Conservation (phyloP, 2,329 filamentous ascomycete species). For the Colletotrichum eremochloae region DNA sequence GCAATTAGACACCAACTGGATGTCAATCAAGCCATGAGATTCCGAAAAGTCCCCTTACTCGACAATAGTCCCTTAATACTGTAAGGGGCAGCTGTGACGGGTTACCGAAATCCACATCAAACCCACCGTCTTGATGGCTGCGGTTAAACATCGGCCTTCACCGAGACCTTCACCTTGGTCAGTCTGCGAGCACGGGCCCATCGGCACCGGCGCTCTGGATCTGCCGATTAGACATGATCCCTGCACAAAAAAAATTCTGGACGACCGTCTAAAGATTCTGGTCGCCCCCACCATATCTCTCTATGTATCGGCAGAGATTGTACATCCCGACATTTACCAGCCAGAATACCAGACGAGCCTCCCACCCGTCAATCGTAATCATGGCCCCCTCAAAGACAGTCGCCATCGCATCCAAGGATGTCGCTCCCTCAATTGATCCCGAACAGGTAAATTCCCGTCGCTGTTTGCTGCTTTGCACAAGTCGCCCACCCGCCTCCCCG, state of each 20-base stretch:
- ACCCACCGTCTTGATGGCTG: not conserved
- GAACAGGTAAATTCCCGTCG: slow-evolving; percentile 53
- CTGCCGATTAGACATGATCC: slow-evolving; percentile 37
- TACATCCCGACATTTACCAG: slow-evolving; percentile 16
- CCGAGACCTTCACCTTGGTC: slow-evolving; percentile 28
- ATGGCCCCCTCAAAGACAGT: slow-evolving; percentile 60
- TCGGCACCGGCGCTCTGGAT: slow-evolving; percentile 39
- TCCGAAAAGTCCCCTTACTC: too few species aligned
- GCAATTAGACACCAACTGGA: not conserved
- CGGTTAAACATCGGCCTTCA: slow-evolving; percentile 11
- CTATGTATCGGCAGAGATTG: slow-evolving; percentile 13
- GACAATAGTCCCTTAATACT: not conserved
- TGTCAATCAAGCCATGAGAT: not conserved
- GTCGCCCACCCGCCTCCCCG: not conserved
- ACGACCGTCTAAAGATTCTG: slow-evolving; percentile 37
- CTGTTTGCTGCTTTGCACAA: not conserved
- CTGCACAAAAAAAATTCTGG: slow-evolving; percentile 41
- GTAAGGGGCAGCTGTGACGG: not conserved
- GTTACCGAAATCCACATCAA: not conserved
- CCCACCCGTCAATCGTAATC: slow-evolving; percentile 37
- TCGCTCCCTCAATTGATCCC: slow-evolving; percentile 54
- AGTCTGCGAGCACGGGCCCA: slow-evolving; percentile 7
- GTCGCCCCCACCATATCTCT: slow-evolving; percentile 32
- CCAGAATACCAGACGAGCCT: slow-evolving; percentile 21
- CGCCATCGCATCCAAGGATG: slow-evolving; percentile 47